Evolutionary conservation across 2,329 filamentous ascomycete genomes (phyloP), one percentile per base, ranked within the genome.

Genomic region (Cercospora sp.): DNA sequence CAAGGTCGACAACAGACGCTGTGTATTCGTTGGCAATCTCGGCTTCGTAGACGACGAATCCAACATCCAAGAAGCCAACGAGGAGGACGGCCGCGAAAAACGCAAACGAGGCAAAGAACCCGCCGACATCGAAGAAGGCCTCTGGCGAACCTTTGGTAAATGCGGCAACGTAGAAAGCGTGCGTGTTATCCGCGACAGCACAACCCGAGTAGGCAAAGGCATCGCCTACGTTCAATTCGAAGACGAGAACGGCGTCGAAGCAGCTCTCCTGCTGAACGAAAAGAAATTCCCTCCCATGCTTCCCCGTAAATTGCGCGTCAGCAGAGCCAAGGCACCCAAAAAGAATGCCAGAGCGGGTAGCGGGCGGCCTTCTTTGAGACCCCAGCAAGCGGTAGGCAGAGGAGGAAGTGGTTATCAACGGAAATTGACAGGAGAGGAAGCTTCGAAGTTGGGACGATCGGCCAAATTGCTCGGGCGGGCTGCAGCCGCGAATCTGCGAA

Each of bases 141-240:
- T 97, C 2, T 97, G 93, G 93, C 86, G 89, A 57, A 89, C 90
- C 20, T 96, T 96, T 76, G 82, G 85, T 68, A 87, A 91, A 77
- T 89, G 86, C 69, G 94, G 94, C 72, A 91, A 87, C 71, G 91
- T 99, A 12, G 94, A 99, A 81, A 96, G 90, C 76, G 96, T 99
- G 39, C 91, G 95, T 36, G 93, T 99, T 20, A 87, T 97, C 61
- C 89, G 95, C 65, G 95, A 99, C 77, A 85, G 91, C 70, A 90
- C 91, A 73, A 99, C 96, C 7, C 88, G 96, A 60, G 92, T 99
- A 31, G 93, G 95, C 75, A 99, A 99, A 79, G 95, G 95, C 4
- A 93, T 99, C 77, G 96, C 96, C 70, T 99, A 99, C 76, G 94
- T 99, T 16, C 95, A 99, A 77, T 99, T 99, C 81, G 74, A 90